Evolutionary conservation across 78 protist species (phyloP), one percentile per base, ranked within the genome.

Genomic region (Chrysochromulina parva): DNA sequence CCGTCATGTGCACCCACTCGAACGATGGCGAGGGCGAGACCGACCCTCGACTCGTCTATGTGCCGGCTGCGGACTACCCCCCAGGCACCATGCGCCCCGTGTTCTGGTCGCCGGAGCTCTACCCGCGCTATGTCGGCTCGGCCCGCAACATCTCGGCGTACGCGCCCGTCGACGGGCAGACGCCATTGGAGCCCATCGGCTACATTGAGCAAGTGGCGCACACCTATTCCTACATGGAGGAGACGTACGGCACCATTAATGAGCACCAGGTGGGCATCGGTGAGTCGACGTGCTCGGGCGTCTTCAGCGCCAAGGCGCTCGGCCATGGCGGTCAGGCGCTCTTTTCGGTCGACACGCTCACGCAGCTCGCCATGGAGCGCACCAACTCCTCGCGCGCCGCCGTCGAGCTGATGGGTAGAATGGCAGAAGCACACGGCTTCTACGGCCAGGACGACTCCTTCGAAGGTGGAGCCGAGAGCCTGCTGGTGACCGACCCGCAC

Each of bases 371-470:
- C 2, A 28, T 58, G 62, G 62, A 58, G 62, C 62, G 62, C 38
- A 38, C 38, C 38, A 38, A 38, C 38, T 38, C 38, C 38, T 38
- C 73, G 38, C 7, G n/a, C 11, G 19, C 47, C 38, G 90, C 94
- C 22, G 66, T 93, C 11, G 11, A 38, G 78, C 10, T 67, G 16
- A 93, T 93, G 94, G 94, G 94, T 3, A 38, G 5, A 26, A 50
- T 93, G 60, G 92, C 94, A 1, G 94, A 58, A 13, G 65, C 60
- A 86, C 54, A 93, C 28, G 94, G 94, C 47, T 92, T 76, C n/a
- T 89, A 92, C 78, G 90, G 92, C 11, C 74, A 38, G n/a, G 53
- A 28, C 57, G 5, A 65, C 17, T 90, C 62, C 22, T 38, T 38
- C 38, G 38, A 62, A 1, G 94, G 89, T 19, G 38, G 38, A 38